Base-by-base conservation (phyloP, 2,329 filamentous ascomycete species). In the Parafenestella ontariensis region DNA sequence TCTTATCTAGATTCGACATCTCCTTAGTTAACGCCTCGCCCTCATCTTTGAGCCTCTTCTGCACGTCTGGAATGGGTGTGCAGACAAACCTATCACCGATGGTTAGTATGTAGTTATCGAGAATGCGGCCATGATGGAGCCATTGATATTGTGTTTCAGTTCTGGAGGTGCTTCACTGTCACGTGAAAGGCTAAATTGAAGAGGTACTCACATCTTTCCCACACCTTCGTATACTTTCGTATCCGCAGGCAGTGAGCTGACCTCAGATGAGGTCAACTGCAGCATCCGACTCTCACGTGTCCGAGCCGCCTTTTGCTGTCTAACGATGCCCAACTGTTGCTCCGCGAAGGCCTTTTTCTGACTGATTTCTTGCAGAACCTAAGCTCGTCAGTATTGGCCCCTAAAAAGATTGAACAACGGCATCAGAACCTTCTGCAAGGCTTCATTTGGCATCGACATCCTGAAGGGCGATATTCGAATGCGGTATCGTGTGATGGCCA, bases 371-470 rank as follows among this genome's bases (percentile, higher is more conserved):
- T 91, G 89, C 68, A 96, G 87, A 59, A 97, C 83, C 94, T 97
- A 13, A 10, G 24, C 17, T 17, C 20, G 41, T 43, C 24, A 43
- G 24, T 26, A 18, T 17, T 29, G 4, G 5, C 20, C 2, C n/a
- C 41, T 43, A 18, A 3, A 10, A 9, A 18, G 11, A 43, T n/a
- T 9, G 37, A 17, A 11, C 23, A 34, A 34, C 31, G 31, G 29
- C n/a, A 11, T 17, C 23, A 9, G n/a, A 34, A 94, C 94, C 89
- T 97, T 96, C 76, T 96, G 91, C 62, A 98, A 82, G 54, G 93
- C 92, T 80, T 96, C 91, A 71, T 96, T 96, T 49, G 93, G 89
- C 67, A 98, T 95, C 49, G 94, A 91, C 94, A 98, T 97, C 46
- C 68, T 84, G 70, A 54, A 34, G 45, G 29, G 36, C 20, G 33